phyloP scores from a whole-genome alignment of 441 rosid species.

The Euphorbia schlechtendalii region DNA sequence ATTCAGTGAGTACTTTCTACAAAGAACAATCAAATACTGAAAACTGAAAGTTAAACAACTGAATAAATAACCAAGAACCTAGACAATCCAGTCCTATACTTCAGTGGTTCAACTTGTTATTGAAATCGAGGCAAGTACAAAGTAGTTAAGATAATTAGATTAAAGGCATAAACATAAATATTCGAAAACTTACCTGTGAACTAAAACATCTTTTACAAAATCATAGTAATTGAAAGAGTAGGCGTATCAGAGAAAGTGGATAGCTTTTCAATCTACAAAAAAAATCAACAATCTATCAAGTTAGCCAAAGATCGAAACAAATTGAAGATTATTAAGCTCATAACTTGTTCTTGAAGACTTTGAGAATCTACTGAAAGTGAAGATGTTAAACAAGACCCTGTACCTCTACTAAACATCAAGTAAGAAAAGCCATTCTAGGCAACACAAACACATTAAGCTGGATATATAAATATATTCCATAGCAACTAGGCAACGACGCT shows the following conservation, averaged over 20 bases:
- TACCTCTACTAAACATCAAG: too few species aligned
- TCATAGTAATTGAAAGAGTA: conserved; percentile 76
- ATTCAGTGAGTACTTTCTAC: not conserved
- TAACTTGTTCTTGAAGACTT: too few species aligned
- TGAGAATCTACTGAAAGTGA: too few species aligned
- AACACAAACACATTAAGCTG: too few species aligned
- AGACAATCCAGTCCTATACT: not conserved
- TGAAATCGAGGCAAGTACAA: too few species aligned
- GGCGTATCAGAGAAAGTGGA: conserved; percentile 78
- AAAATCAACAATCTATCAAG: not conserved
- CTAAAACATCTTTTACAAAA: conserved; percentile 78
- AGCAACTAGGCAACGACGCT: too few species aligned
- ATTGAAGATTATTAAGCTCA: not conserved
- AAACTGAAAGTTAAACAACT: not conserved
- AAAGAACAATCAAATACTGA: not conserved
- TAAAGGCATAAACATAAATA: not conserved
- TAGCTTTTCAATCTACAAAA: conserved; percentile 71
- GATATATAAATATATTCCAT: too few species aligned
- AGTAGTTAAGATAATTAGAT: too few species aligned
- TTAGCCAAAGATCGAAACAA: not conserved
- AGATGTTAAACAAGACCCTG: too few species aligned
- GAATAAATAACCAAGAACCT: not conserved
- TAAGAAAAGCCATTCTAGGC: too few species aligned
- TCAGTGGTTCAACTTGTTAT: not conserved
- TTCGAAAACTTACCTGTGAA: conserved; percentile 46